Evolutionary conservation across 805 yeast genomes (phyloP), one percentile per base, ranked within the genome.

Genomic region (Yamadazyma sp.): DNA sequence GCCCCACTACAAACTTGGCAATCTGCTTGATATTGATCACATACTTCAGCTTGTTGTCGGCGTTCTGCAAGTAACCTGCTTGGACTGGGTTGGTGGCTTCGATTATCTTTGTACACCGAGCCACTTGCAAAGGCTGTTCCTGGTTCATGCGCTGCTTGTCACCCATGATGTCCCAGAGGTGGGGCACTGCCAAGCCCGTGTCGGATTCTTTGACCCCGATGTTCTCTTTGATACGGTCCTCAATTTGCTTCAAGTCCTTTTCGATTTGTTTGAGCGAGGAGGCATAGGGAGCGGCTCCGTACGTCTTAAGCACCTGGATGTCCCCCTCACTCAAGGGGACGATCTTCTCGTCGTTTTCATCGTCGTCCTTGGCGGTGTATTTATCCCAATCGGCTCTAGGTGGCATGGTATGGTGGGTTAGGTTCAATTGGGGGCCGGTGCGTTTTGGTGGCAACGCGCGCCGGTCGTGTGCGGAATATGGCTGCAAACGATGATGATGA

Each of bases 301-400:
- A 93, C 5, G 97, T 88, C 67, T 93, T 91, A 53, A 93, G 73
- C 32, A 93, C 98, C 64, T 91, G 97, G 59, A 95, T 95, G 62
- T 93, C 99, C 32, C 95, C 96, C 60, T 93, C 99, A 42, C 89
- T 75, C 50, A 93, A 75, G 7, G 99, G 99, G 27, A 76, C 79
- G 50, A 85, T 82, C 49, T 87, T 82, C 42, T 82, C 88, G 35
- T 82, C 88, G 40, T 73, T 81, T 24, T 73, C 81, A n/a, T n/a
- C n/a, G 5, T 73, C 78, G 30, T 71, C 74, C n/a, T 96, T 95
- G 35, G 93, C 84, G 59, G 81, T 83, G 66, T 87, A 88, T 62
- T 93, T 93, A 59, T 95, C 99, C 99, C 99, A 93, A 63, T 93
- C 95, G 40, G 89, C 93, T 72, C 89, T 93, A 51, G 97, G 96